These are phyloP conservation scores for Alternaria rosae DNA, from an alignment of 2,329 filamentous ascomycete genomes.

Conservation along the genomic window DNA sequence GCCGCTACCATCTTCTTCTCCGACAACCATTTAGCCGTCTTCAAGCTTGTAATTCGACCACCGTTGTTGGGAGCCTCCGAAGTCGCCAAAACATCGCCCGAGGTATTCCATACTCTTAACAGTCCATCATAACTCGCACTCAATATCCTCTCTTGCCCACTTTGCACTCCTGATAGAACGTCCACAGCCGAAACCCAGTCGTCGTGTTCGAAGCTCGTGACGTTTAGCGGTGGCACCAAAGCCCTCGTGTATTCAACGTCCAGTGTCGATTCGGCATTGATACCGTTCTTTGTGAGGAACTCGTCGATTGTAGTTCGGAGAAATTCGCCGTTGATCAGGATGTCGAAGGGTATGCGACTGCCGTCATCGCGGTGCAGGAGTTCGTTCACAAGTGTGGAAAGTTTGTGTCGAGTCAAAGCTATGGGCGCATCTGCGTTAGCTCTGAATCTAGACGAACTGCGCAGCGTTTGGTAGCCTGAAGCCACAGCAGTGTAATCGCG, in stretches of 20 bases:
- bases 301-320: constrained; percentile 89
- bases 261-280: constrained; percentile 86
- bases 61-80: constrained; percentile 71
- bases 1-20: constrained; percentile 80
- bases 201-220: constrained; percentile 94
- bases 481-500: neutral
- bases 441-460: neutral
- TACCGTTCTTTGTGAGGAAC: constrained; percentile 83
- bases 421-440: constrained; percentile 17
- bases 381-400: constrained; percentile 70
- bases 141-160: constrained; percentile 75
- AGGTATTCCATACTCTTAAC: constrained; percentile 84
- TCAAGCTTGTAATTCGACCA: constrained; percentile 73
- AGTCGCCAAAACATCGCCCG: constrained; percentile 82
- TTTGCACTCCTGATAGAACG: constrained; percentile 69
- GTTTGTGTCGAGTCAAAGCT: constrained; percentile 47
- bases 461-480: neutral
- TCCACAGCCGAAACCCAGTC: constrained; percentile 95
- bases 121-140: constrained; percentile 94
- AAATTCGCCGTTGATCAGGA: constrained; percentile 93
- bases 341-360: constrained; percentile 83
- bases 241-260: constrained; percentile 93
- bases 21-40: constrained; percentile 82
- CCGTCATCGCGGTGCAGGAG: constrained; percentile 63
- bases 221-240: constrained; percentile 84